Evolutionary conservation across 352 stramenopile genomes (phyloP), one percentile per base, ranked within the genome.

Genomic region (Phytophthora nicotianae): DNA sequence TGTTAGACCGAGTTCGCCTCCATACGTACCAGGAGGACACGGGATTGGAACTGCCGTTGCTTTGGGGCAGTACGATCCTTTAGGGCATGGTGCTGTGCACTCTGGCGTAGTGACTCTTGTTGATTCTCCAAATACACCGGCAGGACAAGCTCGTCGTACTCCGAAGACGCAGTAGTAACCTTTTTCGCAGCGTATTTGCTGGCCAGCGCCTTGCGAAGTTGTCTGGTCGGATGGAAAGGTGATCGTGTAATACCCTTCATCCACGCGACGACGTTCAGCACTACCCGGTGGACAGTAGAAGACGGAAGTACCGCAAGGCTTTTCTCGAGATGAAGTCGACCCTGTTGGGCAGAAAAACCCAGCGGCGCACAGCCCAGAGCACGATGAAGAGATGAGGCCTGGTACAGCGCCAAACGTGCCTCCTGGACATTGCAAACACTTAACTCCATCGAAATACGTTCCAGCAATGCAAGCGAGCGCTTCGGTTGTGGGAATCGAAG

Each of bases 111-210:
- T 67, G 2, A 90, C 37, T 13, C 65, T 65, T 4, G 52, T 68
- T 7, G 62, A 74, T 4, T 75, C 58, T 20, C 84, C 82, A 42
- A 77, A 90, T 1, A 58, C 74, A 2, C 80, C 82, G n/a, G 58
- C 67, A 19, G 73, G 71, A 62, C 84, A 93, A 5, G 62, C 60
- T 33, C 76, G 69, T 1, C 79, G 80, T 38, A 91, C 68, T 10
- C 85, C 85, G 14, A 79, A 72, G 13, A 75, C 47, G 46, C 85
- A 93, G 52, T 82, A 91, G 57, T 74, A 82, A 10, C 85, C 85
- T 5, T 79, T 72, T n/a, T 91, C 79, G 17, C 84, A 93, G 21
- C 56, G 57, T 54, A 58, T 66, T 50, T 75, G 62, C 13, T 48
- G 38, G 43, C 32, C 38, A n/a, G 59, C 58, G 5, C 37, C 40